These are phyloP conservation scores for Xanthoconium purpureum DNA, from an alignment of 768 basidiomycete species.

Conservation along the genomic window DNA sequence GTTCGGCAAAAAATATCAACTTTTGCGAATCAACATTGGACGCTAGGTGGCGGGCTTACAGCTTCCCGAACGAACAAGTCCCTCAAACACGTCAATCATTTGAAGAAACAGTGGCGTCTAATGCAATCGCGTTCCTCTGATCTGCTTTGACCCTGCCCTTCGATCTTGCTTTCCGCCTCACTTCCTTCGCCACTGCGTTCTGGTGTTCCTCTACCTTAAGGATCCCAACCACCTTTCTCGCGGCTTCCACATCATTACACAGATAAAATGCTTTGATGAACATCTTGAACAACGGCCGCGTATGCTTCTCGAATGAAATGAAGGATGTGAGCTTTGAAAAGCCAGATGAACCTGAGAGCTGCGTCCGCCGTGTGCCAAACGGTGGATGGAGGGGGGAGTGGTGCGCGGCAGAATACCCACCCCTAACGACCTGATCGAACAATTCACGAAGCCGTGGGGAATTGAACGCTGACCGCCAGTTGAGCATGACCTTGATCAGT, in stretches of 20 bases:
- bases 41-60: background rate
- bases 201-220: slow-evolving; percentile 41
- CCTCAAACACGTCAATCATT: slow-evolving; percentile 7
- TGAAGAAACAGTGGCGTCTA: slow-evolving; percentile 1
- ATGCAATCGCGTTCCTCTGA: background rate
- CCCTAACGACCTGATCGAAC: slow-evolving; percentile 62
- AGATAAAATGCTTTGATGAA: slow-evolving; percentile 64
- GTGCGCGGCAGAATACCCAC: slow-evolving; percentile 51
- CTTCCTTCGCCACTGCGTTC: slow-evolving; percentile 7
- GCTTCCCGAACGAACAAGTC: background rate
- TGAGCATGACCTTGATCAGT: slow-evolving; percentile 56
- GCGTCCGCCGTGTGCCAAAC: slow-evolving; percentile 38
- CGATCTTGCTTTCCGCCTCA: slow-evolving; percentile 18
- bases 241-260: slow-evolving; percentile 52
- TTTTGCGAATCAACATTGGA: background rate
- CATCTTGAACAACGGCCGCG: slow-evolving; percentile 69
- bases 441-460: slow-evolving; percentile 44
- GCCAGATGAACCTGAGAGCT: slow-evolving; percentile 15
- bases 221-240: slow-evolving; percentile 52
- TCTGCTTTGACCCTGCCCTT: slow-evolving; percentile 18
- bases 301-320: slow-evolving; percentile 56
- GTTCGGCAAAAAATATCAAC: background rate
- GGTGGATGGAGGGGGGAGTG: slow-evolving; percentile 37
- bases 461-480: slow-evolving; percentile 47
- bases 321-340: slow-evolving; percentile 39